Evolutionary conservation across 768 basidiomycete species (phyloP).

Genomic region (Russula compacta): DNA sequence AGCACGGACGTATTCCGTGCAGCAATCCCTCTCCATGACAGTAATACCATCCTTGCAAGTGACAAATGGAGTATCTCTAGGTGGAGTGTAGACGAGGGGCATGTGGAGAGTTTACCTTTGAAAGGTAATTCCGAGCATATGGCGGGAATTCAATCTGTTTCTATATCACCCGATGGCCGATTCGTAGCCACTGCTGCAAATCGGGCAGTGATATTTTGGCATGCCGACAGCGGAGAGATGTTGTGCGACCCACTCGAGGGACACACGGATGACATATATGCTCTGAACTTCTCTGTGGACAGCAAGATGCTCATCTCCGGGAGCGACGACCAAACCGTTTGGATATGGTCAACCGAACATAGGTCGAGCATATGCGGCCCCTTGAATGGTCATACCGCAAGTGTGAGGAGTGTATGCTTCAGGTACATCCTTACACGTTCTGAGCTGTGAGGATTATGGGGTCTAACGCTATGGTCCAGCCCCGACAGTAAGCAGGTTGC

Average conservation of each 20-base stretch:
- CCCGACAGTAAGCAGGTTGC: constrained; percentile 14
- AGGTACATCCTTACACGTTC: background rate
- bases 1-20: constrained; percentile 2
- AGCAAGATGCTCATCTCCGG: constrained; percentile 16
- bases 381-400: constrained; percentile 3
- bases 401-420: constrained; percentile 10
- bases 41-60: background rate
- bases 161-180: constrained; percentile 13
- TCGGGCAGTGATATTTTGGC: constrained; percentile 10
- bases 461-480: background rate
- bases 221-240: constrained; percentile 8
- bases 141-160: constrained; percentile 1
- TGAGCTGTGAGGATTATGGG: too few relatives aligned
- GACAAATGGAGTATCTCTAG: background rate
- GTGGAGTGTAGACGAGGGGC: background rate
- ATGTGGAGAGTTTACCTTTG: background rate
- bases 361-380: constrained; percentile 9
- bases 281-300: constrained; percentile 16
- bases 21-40: background rate
- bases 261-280: constrained; percentile 6
- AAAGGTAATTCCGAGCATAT: background rate
- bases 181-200: constrained; percentile 9
- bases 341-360: constrained; percentile 11
- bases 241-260: constrained; percentile 15
- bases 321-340: constrained; percentile 11